phyloP scores from a whole-genome alignment of 768 basidiomycete species.

The Rhizopogon roseolus region DNA sequence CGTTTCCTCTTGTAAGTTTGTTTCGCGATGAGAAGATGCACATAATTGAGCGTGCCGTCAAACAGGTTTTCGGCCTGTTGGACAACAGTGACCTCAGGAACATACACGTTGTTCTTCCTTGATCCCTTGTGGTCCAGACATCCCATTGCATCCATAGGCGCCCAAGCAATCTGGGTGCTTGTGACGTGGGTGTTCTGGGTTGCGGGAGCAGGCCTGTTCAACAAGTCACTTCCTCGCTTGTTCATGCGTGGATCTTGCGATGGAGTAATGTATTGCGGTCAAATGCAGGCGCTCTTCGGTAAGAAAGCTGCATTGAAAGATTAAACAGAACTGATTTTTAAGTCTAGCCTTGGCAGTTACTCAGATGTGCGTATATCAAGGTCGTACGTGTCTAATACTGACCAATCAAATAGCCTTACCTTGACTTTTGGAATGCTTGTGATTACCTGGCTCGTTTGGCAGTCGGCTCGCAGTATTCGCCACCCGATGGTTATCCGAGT shows the following conservation, averaged over 20 bases:
- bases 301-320: slow-evolving; percentile 7
- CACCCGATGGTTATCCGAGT: slow-evolving; percentile 24
- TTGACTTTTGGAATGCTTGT: slow-evolving; percentile 44
- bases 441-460: slow-evolving; percentile 50
- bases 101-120: slow-evolving; percentile 53
- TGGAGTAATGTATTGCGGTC: slow-evolving; percentile 46
- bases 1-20: slow-evolving; percentile 44
- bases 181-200: slow-evolving; percentile 61
- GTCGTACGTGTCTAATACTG: slow-evolving; percentile 6
- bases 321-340: slow-evolving; percentile 5
- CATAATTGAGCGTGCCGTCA: slow-evolving; percentile 3
- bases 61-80: slow-evolving; percentile 55
- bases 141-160: slow-evolving; percentile 50
- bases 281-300: slow-evolving; percentile 54
- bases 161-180: slow-evolving; percentile 56
- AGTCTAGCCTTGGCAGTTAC: slow-evolving; percentile 44
- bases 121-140: slow-evolving; percentile 55
- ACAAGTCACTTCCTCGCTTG: slow-evolving; percentile 42
- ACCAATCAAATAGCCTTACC: slow-evolving; percentile 29
- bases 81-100: slow-evolving; percentile 51
- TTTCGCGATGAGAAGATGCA: not conserved
- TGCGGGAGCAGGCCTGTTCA: slow-evolving; percentile 47
- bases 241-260: slow-evolving; percentile 37
- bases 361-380: slow-evolving; percentile 38
- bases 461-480: slow-evolving; percentile 36